Percentiles rank a stretch among this genome's conserved stretches.
These are phyloP conservation scores for Nothophoma quercina DNA, from an alignment of 2,329 filamentous ascomycete genomes.

Conservation along the genomic window DNA sequence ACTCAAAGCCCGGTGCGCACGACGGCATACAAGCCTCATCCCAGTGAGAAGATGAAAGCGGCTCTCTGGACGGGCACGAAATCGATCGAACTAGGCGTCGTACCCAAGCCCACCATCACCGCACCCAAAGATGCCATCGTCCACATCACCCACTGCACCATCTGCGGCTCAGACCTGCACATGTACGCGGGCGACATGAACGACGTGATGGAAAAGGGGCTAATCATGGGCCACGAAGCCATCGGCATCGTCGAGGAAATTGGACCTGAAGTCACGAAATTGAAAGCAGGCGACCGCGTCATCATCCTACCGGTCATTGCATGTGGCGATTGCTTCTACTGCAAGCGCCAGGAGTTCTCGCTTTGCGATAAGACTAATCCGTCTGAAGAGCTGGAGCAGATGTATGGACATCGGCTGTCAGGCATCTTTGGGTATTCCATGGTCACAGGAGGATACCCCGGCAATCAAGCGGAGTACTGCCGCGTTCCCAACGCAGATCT, in stretches of 20 bases:
- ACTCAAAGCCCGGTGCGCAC: neutral
- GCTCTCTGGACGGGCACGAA: conserved; percentile 8
- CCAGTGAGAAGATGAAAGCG: conserved; percentile 16
- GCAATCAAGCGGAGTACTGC: conserved; percentile 18
- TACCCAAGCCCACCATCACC: conserved; percentile 45
- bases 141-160: conserved; percentile 41
- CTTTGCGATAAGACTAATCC: conserved; percentile 16
- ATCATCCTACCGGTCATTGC: conserved; percentile 21
- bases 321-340: conserved; percentile 18
- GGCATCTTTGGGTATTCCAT: conserved; percentile 17
- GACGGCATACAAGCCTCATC: conserved; percentile 2
- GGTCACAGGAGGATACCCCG: conserved; percentile 12
- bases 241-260: conserved; percentile 80
- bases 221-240: conserved; percentile 83
- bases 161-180: conserved; percentile 41
- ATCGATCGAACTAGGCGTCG: conserved; percentile 6
- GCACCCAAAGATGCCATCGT: conserved; percentile 49
- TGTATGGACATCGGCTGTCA: conserved; percentile 13
- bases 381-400: neutral
- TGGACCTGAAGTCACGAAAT: conserved; percentile 75
- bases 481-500: conserved; percentile 19
- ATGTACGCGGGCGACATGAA: conserved; percentile 70
- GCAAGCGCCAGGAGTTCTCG: conserved; percentile 8
- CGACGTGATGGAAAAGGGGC: conserved; percentile 47
- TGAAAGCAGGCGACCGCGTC: conserved; percentile 74